phyloP scores from a whole-genome alignment of 371 early-diverging fungal genomes.

The Saksenaea vasiformis region DNA sequence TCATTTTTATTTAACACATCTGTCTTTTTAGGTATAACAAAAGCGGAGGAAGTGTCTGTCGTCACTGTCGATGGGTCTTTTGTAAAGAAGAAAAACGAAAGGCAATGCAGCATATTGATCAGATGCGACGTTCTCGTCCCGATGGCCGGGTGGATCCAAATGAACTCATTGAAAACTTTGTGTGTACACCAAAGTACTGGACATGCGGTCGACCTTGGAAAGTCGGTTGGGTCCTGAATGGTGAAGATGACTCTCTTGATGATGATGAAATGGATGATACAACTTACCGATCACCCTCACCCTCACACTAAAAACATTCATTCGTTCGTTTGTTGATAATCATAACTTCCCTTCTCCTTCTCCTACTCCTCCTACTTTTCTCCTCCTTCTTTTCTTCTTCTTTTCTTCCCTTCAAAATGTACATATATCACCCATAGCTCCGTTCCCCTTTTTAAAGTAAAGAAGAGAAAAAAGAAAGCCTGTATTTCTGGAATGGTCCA shows the following conservation, averaged over 20 bases:
- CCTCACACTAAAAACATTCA: conserved; percentile 1
- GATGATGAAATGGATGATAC: conserved; percentile 21
- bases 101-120: conserved; percentile 42
- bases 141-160: conserved; percentile 36
- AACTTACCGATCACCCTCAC: conserved; percentile 11
- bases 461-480: not conserved
- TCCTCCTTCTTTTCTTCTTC: not conserved
- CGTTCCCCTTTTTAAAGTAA: not conserved
- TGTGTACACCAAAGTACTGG: conserved; percentile 53
- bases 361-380: not conserved
- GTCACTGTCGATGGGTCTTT: conserved; percentile 51
- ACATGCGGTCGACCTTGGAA: conserved; percentile 49
- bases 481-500: not conserved
- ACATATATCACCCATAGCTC: not conserved
- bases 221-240: conserved; percentile 47
- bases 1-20: conserved; percentile 8
- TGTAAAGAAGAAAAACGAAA: conserved; percentile 57
- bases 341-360: not conserved
- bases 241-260: conserved; percentile 14
- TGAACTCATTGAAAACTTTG: conserved; percentile 45
- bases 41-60: conserved; percentile 52
- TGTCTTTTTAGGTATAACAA: conserved; percentile 43
- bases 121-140: conserved; percentile 40
- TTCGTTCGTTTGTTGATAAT: not conserved
- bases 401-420: not conserved